Evolutionary conservation across 2,329 filamentous ascomycete species (phyloP).

Genomic region (Arachnopeziza araneosa): DNA sequence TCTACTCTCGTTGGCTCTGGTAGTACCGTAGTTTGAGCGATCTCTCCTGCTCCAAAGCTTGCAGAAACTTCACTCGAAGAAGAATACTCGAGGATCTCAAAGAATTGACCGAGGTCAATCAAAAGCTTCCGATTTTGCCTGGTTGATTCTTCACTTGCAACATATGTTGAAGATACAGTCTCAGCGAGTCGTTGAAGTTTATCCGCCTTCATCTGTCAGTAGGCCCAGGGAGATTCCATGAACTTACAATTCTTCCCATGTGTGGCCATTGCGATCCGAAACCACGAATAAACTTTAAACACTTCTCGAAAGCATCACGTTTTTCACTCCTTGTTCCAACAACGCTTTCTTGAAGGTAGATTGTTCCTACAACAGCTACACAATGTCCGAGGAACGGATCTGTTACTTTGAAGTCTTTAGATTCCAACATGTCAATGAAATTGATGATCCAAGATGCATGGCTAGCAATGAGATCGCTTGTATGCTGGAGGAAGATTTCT

Average conservation of each 20-base stretch:
- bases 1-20: constrained; percentile 38
- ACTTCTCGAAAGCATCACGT: constrained; percentile 39
- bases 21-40: constrained; percentile 38
- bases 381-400: constrained; percentile 45
- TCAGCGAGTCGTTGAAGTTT: constrained; percentile 38
- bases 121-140: constrained; percentile 33
- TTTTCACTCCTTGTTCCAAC: constrained; percentile 37
- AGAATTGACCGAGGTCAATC: constrained; percentile 42
- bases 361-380: constrained; percentile 47
- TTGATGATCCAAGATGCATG: constrained; percentile 50
- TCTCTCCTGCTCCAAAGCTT: constrained; percentile 31
- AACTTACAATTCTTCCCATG: constrained; percentile 37
- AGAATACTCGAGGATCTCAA: constrained; percentile 43
- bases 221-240: neutral
- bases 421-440: constrained; percentile 42
- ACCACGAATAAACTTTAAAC: constrained; percentile 37
- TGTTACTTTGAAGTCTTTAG: constrained; percentile 40
- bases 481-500: constrained; percentile 49
- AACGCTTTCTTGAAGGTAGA: constrained; percentile 48
- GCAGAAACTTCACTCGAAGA: constrained; percentile 34
- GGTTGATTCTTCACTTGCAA: constrained; percentile 23
- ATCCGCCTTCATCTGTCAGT: constrained; percentile 31
- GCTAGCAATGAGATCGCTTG: constrained; percentile 44
- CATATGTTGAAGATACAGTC: constrained; percentile 40
- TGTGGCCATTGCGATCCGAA: constrained; percentile 41